Evolutionary conservation across 208 protist genomes (phyloP).

Genomic region (Blechomonas ayalai): DNA sequence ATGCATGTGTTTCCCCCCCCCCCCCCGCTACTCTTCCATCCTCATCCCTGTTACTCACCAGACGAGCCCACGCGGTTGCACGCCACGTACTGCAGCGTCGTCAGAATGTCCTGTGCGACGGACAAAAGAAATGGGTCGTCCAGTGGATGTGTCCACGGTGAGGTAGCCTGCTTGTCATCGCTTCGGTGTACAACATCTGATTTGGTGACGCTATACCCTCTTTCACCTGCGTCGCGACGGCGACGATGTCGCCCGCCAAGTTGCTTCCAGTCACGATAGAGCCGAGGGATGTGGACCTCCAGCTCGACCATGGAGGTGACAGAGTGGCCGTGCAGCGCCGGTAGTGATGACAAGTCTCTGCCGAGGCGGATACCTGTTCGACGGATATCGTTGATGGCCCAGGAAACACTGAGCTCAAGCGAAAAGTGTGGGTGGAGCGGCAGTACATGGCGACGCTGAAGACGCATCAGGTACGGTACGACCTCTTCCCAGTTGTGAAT

Average conservation of each 20-base stretch:
- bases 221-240: constrained; percentile 3
- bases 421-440: constrained; percentile 9
- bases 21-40: not conserved
- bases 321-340: constrained; percentile 10
- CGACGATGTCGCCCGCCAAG: constrained; percentile 11
- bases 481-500: constrained; percentile 10
- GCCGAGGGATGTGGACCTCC: constrained; percentile 37
- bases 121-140: constrained; percentile 32
- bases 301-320: constrained; percentile 41
- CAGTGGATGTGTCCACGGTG: constrained; percentile 16
- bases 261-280: constrained; percentile 35
- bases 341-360: constrained; percentile 7
- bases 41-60: too few relatives aligned
- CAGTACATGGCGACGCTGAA: constrained; percentile 16
- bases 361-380: too few relatives aligned
- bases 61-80: too few relatives aligned
- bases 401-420: constrained; percentile 12
- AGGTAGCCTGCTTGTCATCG: too few relatives aligned
- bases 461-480: constrained; percentile 11
- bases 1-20: not conserved
- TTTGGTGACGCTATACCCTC: too few relatives aligned
- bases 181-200: too few relatives aligned
- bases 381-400: constrained; percentile 16
- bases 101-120: constrained; percentile 44
- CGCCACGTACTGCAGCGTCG: constrained; percentile 45